These are phyloP conservation scores for Penicillium sp. DNA, from an alignment of 2,329 filamentous ascomycete genomes.

Conservation along the genomic window DNA sequence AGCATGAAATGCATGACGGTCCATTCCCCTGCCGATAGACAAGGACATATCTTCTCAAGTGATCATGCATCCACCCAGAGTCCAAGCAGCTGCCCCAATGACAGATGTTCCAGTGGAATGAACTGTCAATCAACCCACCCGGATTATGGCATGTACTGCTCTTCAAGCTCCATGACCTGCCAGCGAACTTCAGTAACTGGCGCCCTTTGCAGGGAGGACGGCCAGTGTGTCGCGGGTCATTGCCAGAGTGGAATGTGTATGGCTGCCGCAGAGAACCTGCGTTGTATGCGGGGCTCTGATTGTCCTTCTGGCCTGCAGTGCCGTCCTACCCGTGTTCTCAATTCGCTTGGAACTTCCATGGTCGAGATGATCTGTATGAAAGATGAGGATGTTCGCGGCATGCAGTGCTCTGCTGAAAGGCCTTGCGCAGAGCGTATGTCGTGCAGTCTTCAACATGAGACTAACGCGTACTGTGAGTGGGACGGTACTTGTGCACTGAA, in stretches of 20 bases:
- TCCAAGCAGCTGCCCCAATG: neutral
- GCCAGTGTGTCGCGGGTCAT: neutral
- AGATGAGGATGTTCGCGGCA: neutral
- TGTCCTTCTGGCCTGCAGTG: conserved; percentile 1
- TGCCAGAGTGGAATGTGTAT: neutral
- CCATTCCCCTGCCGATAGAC: neutral
- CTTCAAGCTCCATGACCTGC: neutral
- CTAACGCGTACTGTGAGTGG: conserved; percentile 1
- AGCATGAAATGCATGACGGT: neutral
- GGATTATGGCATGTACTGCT: conserved; percentile 2
- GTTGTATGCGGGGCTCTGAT: neutral
- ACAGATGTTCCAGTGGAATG: neutral
- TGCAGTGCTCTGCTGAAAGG: neutral
- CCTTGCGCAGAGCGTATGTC: neutral
- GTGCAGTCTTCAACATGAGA: neutral
- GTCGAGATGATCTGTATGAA: conserved; percentile 3
- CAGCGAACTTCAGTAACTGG: neutral
- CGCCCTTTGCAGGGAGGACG: neutral
- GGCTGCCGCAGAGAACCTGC: neutral
- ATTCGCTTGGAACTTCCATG: neutral
- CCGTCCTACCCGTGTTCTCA: neutral
- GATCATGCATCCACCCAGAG: conserved; percentile 1
- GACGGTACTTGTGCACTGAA: neutral
- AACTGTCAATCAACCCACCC: conserved; percentile 1
- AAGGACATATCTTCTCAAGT: neutral